Conservation (phyloP, 2,329 filamentous ascomycete species). For the Oidium heveae region DNA sequence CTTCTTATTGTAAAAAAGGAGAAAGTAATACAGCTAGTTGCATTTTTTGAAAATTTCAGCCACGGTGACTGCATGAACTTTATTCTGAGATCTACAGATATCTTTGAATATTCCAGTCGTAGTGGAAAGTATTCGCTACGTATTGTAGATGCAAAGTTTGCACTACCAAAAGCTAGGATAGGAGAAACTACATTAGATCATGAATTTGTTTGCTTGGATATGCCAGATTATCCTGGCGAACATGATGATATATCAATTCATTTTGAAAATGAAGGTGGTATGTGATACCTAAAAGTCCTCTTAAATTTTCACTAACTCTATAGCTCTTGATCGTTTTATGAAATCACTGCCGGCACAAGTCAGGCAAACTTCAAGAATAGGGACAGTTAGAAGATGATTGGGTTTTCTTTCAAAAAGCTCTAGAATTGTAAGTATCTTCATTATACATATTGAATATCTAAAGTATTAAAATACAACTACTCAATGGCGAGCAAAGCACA, state of each 20-base stretch:
- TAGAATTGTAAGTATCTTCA: too few species aligned
- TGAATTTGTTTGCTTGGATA: constrained; percentile 62
- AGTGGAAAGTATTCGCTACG: constrained; percentile 46
- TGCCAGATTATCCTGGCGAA: constrained; percentile 72
- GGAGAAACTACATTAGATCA: constrained; percentile 30
- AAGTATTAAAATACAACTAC: too few species aligned
- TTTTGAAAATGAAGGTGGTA: constrained; percentile 46
- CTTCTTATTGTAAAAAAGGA: constrained; percentile 60
- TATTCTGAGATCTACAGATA: constrained; percentile 58
- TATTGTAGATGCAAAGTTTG: constrained; percentile 77
- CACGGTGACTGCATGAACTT: constrained; percentile 82
- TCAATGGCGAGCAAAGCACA: too few species aligned
- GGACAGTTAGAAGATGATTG: constrained; percentile 13
- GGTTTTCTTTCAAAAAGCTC: too few species aligned
- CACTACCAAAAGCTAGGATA: constrained; percentile 35
- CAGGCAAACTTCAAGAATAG: constrained; percentile 13
- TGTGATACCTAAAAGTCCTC: constrained; percentile 1
- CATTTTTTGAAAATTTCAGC: constrained; percentile 70
- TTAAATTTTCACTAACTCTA: not conserved
- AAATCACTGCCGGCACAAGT: constrained; percentile 14
- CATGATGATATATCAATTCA: constrained; percentile 74
- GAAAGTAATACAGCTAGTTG: constrained; percentile 50
- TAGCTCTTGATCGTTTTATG: constrained; percentile 9
- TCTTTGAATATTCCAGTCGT: constrained; percentile 44
- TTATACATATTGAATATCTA: too few species aligned